phyloP scores from a whole-genome alignment of 2,329 filamentous ascomycete species.

The Alternaria gaisen region DNA sequence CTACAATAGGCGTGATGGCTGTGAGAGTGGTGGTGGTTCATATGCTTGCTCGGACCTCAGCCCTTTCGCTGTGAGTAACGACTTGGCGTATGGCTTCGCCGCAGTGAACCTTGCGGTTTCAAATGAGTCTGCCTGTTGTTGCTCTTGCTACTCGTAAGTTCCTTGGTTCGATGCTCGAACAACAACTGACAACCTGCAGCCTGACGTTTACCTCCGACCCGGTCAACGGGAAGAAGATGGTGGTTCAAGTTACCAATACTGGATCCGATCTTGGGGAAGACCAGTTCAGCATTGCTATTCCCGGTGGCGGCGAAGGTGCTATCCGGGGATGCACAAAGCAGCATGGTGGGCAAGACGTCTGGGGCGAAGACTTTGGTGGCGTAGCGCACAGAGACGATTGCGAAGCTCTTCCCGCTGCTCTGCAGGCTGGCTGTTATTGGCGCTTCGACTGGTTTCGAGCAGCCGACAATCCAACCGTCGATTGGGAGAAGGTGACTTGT shows the following conservation, averaged over 20 bases:
- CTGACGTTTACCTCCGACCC: slow-evolving; percentile 67
- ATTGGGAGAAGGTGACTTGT: slow-evolving; percentile 66
- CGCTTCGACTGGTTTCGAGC: slow-evolving; percentile 71
- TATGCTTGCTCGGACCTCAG: slow-evolving; percentile 63
- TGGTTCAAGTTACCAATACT: slow-evolving; percentile 72
- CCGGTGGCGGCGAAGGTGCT: slow-evolving; percentile 48
- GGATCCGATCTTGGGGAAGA: slow-evolving; percentile 51
- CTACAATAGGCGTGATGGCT: slow-evolving; percentile 55
- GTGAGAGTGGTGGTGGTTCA: slow-evolving; percentile 64
- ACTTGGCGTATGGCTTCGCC: slow-evolving; percentile 69
- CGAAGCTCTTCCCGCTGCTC: slow-evolving; percentile 60
- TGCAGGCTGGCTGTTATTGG: slow-evolving; percentile 69
- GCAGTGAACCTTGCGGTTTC: slow-evolving; percentile 65
- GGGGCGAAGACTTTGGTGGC: slow-evolving; percentile 68
- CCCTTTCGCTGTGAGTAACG: slow-evolving; percentile 66
- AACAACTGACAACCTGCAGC: slow-evolving; percentile 23
- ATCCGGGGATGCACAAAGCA: slow-evolving; percentile 55
- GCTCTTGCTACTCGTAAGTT: slow-evolving; percentile 66
- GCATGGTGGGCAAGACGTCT: slow-evolving; percentile 58
- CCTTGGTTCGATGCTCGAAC: not conserved
- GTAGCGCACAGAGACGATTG: slow-evolving; percentile 62
- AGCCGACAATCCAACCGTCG: slow-evolving; percentile 65
- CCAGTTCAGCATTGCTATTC: slow-evolving; percentile 50
- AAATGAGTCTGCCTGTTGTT: slow-evolving; percentile 69
- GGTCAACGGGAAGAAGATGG: slow-evolving; percentile 67